Percentiles rank a stretch among this genome's conserved stretches.
These are phyloP conservation scores for Linnemannia schmuckeri DNA, from an alignment of 192 early-diverging fungal species.

Conservation along the genomic window DNA sequence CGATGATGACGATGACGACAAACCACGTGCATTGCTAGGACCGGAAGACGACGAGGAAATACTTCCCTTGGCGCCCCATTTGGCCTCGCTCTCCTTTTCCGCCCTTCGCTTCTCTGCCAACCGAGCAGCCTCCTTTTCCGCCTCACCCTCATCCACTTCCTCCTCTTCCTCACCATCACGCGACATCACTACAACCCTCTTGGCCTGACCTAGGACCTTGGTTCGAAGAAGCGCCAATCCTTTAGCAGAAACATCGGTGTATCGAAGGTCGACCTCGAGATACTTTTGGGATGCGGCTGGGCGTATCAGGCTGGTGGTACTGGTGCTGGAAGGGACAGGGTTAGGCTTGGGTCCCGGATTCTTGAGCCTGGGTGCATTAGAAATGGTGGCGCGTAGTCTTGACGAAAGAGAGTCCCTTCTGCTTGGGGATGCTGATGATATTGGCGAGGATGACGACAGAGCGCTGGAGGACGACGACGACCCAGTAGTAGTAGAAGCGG, in stretches of 20 bases:
- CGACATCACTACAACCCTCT: conserved; percentile 29
- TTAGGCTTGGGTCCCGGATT: background rate
- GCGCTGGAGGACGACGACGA: conserved; percentile 12
- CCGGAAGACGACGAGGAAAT: background rate
- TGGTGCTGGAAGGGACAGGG: background rate
- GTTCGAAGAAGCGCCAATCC: conserved; percentile 8
- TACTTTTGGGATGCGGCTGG: conserved; percentile 36
- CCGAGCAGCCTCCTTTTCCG: background rate
- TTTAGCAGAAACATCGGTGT: conserved; percentile 41
- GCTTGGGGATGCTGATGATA: background rate
- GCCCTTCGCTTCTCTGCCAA: background rate
- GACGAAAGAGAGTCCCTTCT: conserved; percentile 26
- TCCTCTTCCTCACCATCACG: conserved; percentile 34
- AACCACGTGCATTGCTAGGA: background rate
- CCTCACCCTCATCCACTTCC: background rate
- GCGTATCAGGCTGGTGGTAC: background rate
- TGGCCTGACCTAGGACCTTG: conserved; percentile 14
- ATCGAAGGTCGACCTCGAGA: conserved; percentile 51
- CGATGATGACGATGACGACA: background rate
- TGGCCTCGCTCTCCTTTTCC: background rate
- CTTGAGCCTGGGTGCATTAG: background rate
- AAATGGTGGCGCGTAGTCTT: conserved; percentile 3
- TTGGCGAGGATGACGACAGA: background rate
- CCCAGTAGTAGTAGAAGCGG: background rate
- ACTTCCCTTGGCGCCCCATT: background rate